Evolutionary conservation across 2,329 filamentous ascomycete species (phyloP), one percentile per base, ranked within the genome.

Genomic region (Ascocoryne sarcoides): DNA sequence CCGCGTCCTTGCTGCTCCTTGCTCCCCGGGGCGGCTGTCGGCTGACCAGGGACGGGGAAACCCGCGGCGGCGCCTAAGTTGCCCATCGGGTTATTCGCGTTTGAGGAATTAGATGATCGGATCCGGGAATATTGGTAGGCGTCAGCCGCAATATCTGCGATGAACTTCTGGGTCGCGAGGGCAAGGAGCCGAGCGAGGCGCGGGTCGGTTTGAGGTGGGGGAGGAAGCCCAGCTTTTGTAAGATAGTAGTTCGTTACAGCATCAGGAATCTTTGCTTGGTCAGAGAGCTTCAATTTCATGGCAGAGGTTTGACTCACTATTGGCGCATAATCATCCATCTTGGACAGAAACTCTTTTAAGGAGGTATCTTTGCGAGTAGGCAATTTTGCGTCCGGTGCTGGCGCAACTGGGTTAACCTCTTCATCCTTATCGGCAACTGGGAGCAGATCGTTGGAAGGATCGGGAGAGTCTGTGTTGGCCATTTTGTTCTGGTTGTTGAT

Each of bases 161-260:
- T 85, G 70, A 98, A 98, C 62, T 98, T 98, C 60, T 98, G 92
- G 0, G 92, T 95, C n/a, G 92, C 92, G 7, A 98, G 83, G 2
- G 92, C 90, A 32, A 98, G 82, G 3, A 98, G 82, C 35, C 90
- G 87, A 16, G 90, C 87, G 19, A 98, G 83, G 43, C 89, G 86
- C 15, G 82, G 82, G 56, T 95, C 87, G 38, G 88, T 94, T 55
- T 92, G 83, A 0, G 87, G 89, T 30, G 90, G 88, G 1, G 90
- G 90, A 23, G 92, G 89, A 3, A 98, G 84, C 39, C 92, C 92
- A 50, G 90, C 88, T 54, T 93, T 84, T 28, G 90, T 94, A 68
- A 98, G 84, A 67, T 98, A 98, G 72, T 96, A 95, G 62, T 94
- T 82, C 48, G 89, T 96, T 16, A 98, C 92, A 15, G 92, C 92